These are phyloP conservation scores for Brassica nigra DNA, from an alignment of 345 rosid genomes.

Conservation along the genomic window DNA sequence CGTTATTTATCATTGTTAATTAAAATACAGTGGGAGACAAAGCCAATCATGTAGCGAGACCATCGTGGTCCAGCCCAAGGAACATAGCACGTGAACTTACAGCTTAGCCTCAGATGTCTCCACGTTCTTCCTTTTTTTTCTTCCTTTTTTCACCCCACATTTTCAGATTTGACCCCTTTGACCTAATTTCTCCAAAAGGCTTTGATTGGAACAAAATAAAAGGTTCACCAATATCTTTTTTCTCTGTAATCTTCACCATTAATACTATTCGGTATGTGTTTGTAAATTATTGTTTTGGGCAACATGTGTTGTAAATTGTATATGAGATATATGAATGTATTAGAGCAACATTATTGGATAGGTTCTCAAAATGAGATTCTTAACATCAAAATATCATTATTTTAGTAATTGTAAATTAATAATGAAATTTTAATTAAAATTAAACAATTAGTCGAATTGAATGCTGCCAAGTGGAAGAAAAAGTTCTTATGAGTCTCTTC, in stretches of 20 bases:
- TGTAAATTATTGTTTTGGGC: not conserved
- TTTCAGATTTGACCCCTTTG: slow-evolving; percentile 31
- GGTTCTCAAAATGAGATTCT: too few species aligned
- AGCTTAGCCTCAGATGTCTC: slow-evolving; percentile 47
- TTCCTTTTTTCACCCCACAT: slow-evolving; percentile 17
- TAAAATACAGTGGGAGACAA: slow-evolving; percentile 12
- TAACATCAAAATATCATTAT: too few species aligned
- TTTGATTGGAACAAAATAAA: not conserved
- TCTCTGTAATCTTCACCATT: not conserved
- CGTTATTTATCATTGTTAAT: not conserved
- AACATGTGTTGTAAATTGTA: not conserved
- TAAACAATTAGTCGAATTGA: too few species aligned
- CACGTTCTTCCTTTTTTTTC: slow-evolving; percentile 26
- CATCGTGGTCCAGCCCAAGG: slow-evolving; percentile 52
- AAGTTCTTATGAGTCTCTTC: too few species aligned
- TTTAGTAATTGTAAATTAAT: too few species aligned
- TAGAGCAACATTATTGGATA: too few species aligned
- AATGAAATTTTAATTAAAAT: too few species aligned
- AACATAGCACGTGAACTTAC: slow-evolving; percentile 69
- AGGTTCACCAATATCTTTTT: not conserved
- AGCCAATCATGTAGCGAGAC: slow-evolving; percentile 31
- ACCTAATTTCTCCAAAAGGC: slow-evolving; percentile 19
- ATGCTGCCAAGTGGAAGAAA: too few species aligned
- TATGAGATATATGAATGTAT: not conserved
- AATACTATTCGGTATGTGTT: slow-evolving; percentile 9